Evolutionary conservation across 495 filamentous ascomycete species (phyloP).

Genomic region (Aspergillus avenaceus): DNA sequence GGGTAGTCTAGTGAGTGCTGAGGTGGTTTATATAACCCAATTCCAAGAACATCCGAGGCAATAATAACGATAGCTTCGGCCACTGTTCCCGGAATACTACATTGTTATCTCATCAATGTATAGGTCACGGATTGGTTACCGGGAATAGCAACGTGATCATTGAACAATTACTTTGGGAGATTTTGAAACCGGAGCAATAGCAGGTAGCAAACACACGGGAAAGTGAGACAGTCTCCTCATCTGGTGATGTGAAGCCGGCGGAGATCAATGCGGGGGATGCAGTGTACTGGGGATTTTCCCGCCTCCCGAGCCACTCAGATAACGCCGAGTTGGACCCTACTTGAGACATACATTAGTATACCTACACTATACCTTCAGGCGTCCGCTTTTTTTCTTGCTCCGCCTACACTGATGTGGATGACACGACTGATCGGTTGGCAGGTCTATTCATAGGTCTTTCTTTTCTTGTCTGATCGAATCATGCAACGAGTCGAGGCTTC

Average conservation of each 20-base stretch:
- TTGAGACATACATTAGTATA: background rate
- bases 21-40: conserved; percentile 2
- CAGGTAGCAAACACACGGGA: background rate
- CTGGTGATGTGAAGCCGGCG: background rate
- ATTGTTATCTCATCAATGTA: background rate
- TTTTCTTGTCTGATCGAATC: too few species aligned
- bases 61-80: background rate
- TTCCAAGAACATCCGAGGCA: background rate
- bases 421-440: background rate
- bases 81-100: background rate
- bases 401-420: background rate
- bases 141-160: conserved; percentile 1
- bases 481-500: background rate
- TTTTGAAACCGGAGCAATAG: conserved; percentile 5
- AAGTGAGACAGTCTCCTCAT: conserved; percentile 6
- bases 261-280: background rate
- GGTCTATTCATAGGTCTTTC: background rate
- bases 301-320: background rate
- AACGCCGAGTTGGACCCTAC: background rate
- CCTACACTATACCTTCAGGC: background rate
- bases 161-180: too few species aligned
- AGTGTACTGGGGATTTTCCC: background rate
- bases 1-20: background rate
- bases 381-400: background rate
- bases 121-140: background rate